phyloP scores from a whole-genome alignment of 2,329 filamentous ascomycete genomes.

The Nigrospora sphaerica region DNA sequence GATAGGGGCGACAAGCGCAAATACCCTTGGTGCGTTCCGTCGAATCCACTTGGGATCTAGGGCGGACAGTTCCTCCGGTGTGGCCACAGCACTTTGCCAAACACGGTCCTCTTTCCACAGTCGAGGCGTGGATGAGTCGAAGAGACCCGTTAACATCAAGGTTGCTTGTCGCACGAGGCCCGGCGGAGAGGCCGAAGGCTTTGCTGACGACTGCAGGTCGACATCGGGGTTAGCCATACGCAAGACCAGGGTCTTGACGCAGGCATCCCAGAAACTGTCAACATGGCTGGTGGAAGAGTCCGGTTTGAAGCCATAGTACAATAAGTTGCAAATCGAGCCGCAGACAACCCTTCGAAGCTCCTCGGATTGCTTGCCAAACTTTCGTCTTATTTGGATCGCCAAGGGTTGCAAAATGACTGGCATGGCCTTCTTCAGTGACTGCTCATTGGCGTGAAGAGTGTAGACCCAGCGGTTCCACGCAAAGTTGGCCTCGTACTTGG shows the following conservation, averaged over 20 bases:
- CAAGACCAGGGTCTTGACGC: slow-evolving; percentile 58
- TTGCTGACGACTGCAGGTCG: slow-evolving; percentile 21
- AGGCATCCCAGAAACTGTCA: slow-evolving; percentile 72
- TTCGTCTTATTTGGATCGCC: slow-evolving; percentile 60
- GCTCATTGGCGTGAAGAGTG: slow-evolving; percentile 57
- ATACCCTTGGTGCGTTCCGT: slow-evolving; percentile 58
- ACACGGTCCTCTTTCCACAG: slow-evolving; percentile 72
- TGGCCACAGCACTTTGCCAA: slow-evolving; percentile 49
- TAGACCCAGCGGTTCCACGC: slow-evolving; percentile 85
- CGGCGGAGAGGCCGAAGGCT: slow-evolving; percentile 26
- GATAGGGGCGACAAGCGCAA: slow-evolving; percentile 53
- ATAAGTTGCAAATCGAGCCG: slow-evolving; percentile 69
- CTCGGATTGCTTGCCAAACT: slow-evolving; percentile 48
- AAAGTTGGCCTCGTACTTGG: slow-evolving; percentile 69
- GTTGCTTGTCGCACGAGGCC: slow-evolving; percentile 53
- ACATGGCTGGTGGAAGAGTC: slow-evolving; percentile 56
- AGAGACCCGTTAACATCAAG: slow-evolving; percentile 65
- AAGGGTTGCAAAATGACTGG: slow-evolving; percentile 58
- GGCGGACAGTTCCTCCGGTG: slow-evolving; percentile 70
- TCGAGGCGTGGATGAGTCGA: slow-evolving; percentile 50
- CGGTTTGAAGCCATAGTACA: slow-evolving; percentile 78
- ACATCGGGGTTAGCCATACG: slow-evolving; percentile 38
- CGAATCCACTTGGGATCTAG: slow-evolving; percentile 85
- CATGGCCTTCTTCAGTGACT: slow-evolving; percentile 48
- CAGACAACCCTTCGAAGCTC: slow-evolving; percentile 52